These are phyloP conservation scores for Penicillium palitans DNA, from an alignment of 2,329 filamentous ascomycete species.

Conservation along the genomic window DNA sequence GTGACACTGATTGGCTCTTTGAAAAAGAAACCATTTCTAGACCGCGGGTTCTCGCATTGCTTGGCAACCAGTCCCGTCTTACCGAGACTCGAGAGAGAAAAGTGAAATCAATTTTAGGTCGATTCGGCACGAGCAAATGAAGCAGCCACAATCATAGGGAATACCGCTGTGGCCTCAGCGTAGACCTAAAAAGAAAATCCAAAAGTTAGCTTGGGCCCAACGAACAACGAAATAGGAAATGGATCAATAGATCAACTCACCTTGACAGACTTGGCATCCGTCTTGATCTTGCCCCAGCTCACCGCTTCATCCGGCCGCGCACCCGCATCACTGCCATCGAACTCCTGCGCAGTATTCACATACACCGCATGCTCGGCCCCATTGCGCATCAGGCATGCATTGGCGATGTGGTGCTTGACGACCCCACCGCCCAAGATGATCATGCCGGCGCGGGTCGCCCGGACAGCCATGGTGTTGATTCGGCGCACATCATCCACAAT, in stretches of 20 bases:
- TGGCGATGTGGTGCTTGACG: conserved; percentile 98
- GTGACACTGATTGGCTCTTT: conserved; percentile 1
- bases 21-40: neutral
- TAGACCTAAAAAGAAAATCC: conserved; percentile 49
- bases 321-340: conserved; percentile 94
- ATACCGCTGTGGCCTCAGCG: conserved; percentile 66
- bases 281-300: conserved; percentile 98
- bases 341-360: conserved; percentile 96
- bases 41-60: conserved; percentile 15
- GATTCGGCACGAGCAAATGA: conserved; percentile 57
- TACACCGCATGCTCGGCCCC: conserved; percentile 96
- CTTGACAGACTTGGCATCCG: conserved; percentile 85
- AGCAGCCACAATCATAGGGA: conserved; percentile 66
- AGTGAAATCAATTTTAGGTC: conserved; percentile 5
- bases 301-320: conserved; percentile 94
- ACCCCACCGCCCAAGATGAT: conserved; percentile 91
- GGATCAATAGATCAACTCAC: conserved; percentile 47
- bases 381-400: conserved; percentile 96
- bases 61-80: neutral
- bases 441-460: conserved; percentile 87
- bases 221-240: neutral
- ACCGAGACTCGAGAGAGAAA: neutral
- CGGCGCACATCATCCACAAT: conserved; percentile 90
- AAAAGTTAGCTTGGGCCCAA: neutral
- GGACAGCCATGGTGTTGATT: conserved; percentile 88